Evolutionary conservation across 2,329 filamentous ascomycete species (phyloP), one percentile per base, ranked within the genome.

Genomic region (Alternaria postmessia): DNA sequence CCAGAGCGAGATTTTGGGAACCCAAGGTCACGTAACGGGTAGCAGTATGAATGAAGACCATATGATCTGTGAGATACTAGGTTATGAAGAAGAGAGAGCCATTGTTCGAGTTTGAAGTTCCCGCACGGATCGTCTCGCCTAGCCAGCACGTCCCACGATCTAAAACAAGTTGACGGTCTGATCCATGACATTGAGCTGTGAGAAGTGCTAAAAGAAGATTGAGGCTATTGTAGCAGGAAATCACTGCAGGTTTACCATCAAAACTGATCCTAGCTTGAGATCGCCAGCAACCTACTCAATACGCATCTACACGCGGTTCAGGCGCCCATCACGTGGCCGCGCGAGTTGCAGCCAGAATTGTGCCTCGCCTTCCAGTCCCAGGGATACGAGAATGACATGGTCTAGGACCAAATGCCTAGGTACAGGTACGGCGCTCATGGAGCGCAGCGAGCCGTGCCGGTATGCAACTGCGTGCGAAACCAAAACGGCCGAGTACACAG

Each of bases 1-100:
- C 30, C 0, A 32, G 30, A 32, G 30, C 30, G 30, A 0, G 0
- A 32, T 32, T 32, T 0, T 32, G 0, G 30, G 30, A 0, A 32
- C 30, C 30, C 8, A 32, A 32, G 30, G 30, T 12, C 30, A 32
- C 30, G 30, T 0, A 12, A 32, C 30, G 30, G 30, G 11, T 32
- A 32, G 30, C 30, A 32, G 30, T 32, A 12, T 4, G 8, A 32
- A 32, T 0, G 0, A 32, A 11, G 11, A 32, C 12, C 30, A 32
- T 32, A 32, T 32, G 11, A 32, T 12, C 30, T 32, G 30, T 12
- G 30, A 32, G 0, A 32, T 32, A 32, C 30, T 32, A 12, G 30
- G 30, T 32, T 4, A 12, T 32, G 9, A 4, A 32, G 30, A 32
- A 32, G 30, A 32, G 30, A 32, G 12, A 32, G 30, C 30, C 30